Evolutionary conservation across 1,139 yeast species (phyloP).

Genomic region (Blastobotrys raffinosifermentans): DNA sequence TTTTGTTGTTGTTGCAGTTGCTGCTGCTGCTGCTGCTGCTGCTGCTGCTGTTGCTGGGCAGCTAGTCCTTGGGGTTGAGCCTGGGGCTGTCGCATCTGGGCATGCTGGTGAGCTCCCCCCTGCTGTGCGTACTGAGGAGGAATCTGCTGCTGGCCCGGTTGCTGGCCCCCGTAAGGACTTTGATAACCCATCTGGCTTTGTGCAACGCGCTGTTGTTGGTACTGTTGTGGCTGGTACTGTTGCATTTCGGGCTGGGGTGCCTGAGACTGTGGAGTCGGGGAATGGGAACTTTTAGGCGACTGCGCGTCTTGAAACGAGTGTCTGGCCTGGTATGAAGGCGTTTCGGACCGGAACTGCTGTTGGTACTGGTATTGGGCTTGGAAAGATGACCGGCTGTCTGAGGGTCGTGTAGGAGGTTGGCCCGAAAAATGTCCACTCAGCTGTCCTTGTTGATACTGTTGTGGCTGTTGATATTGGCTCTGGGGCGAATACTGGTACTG

Average conservation of each 20-base stretch:
- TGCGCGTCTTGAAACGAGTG: background rate
- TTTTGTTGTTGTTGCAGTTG: conserved; percentile 16
- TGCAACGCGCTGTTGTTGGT: conserved; percentile 4
- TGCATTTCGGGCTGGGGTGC: conserved; percentile 8
- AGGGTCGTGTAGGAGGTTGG: conserved; percentile 2
- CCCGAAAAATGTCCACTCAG: background rate
- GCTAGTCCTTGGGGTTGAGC: conserved; percentile 14
- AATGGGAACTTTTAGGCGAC: background rate
- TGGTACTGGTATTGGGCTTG: conserved; percentile 8
- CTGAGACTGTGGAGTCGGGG: conserved; percentile 2
- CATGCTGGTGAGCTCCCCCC: conserved; percentile 15
- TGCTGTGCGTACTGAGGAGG: no score
- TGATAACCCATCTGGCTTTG: conserved; percentile 2
- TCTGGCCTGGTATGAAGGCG: conserved; percentile 4
- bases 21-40: conserved; percentile 14
- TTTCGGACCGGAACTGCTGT: conserved; percentile 10
- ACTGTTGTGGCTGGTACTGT: conserved; percentile 6
- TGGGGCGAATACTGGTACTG: conserved; percentile 9
- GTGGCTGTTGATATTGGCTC: background rate
- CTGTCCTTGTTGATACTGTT: background rate
- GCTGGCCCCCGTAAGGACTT: conserved; percentile 10
- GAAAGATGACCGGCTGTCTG: conserved; percentile 2
- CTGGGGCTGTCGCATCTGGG: conserved; percentile 14
- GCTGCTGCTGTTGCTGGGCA: conserved; percentile 16
- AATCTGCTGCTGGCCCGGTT: conserved; percentile 18